phyloP scores from a whole-genome alignment of 257 asterid species.

The Solanum dulcamara region DNA sequence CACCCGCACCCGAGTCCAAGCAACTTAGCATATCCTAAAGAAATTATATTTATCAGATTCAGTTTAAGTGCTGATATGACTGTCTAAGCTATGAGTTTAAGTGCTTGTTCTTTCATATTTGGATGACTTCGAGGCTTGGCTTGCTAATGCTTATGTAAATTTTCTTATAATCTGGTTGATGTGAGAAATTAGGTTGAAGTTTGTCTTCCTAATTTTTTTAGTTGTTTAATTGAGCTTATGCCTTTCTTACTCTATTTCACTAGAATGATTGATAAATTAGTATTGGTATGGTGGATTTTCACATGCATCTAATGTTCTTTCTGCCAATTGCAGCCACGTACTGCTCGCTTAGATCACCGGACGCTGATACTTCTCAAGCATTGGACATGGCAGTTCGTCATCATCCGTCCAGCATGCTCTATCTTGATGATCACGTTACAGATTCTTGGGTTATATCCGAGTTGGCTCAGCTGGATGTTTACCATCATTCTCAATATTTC shows the following conservation, averaged over 20 bases:
- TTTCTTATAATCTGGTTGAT: neutral
- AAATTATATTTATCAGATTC: neutral
- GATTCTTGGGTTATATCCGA: slow-evolving; percentile 60
- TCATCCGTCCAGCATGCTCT: slow-evolving; percentile 76
- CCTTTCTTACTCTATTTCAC: neutral
- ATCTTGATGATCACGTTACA: slow-evolving; percentile 57
- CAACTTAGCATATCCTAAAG: neutral
- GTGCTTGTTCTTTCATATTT: neutral
- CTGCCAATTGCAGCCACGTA: slow-evolving; percentile 49
- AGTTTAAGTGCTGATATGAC: neutral
- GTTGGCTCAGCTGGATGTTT: slow-evolving; percentile 81
- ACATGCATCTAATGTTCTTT: neutral
- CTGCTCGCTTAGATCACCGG: slow-evolving; percentile 51
- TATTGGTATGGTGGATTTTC: neutral
- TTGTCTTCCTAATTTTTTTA: neutral
- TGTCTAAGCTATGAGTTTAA: neutral
- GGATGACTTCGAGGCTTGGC: neutral
- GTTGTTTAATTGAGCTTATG: neutral
- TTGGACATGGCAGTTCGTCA: slow-evolving; percentile 92
- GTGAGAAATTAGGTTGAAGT: neutral
- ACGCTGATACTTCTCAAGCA: slow-evolving; percentile 53
- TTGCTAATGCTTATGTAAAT: neutral
- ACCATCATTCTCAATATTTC: slow-evolving; percentile 62
- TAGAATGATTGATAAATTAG: neutral
- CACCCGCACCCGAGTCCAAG: too few relatives aligned